Conservation (phyloP, 805 yeast species). For the Wickerhamomyces bovis region DNA sequence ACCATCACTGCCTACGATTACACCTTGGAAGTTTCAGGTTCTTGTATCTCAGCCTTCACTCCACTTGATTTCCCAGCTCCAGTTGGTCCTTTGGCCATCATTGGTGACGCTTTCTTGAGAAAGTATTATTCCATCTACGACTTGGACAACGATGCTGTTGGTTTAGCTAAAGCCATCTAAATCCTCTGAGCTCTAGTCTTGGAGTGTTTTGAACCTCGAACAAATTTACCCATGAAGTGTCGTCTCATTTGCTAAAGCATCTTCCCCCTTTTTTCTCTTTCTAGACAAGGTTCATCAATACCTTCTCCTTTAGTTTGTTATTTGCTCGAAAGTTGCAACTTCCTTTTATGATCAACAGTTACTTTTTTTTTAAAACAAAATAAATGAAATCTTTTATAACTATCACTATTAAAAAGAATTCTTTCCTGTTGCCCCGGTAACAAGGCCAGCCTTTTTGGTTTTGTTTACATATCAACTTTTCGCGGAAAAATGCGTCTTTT, state of each 20-base stretch:
- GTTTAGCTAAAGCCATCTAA: constrained; percentile 75
- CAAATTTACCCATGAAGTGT: not conserved
- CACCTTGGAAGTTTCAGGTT: constrained; percentile 89
- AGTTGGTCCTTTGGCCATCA: constrained; percentile 90
- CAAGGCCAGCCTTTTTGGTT: no score
- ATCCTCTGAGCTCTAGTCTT: not conserved
- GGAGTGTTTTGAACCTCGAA: not conserved
- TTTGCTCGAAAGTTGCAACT: not conserved
- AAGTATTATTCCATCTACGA: constrained; percentile 92
- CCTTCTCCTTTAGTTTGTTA: not conserved
- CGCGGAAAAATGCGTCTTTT: not conserved
- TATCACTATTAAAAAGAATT: no score
- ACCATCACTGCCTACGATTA: constrained; percentile 87
- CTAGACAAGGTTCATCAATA: not conserved
- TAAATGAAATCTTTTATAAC: not conserved
- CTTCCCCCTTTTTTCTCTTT: not conserved
- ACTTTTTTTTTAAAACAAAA: not conserved
- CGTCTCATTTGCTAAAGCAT: not conserved
- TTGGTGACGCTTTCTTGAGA: constrained; percentile 97
- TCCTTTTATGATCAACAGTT: not conserved
- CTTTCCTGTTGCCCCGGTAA: not conserved
- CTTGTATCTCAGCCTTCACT: constrained; percentile 94
- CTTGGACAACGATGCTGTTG: constrained; percentile 85
- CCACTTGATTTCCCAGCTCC: constrained; percentile 98
- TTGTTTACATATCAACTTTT: not conserved